Evolutionary conservation across 2,329 filamentous ascomycete species (phyloP), one percentile per base, ranked within the genome.

Genomic region (Fusarium nanum): DNA sequence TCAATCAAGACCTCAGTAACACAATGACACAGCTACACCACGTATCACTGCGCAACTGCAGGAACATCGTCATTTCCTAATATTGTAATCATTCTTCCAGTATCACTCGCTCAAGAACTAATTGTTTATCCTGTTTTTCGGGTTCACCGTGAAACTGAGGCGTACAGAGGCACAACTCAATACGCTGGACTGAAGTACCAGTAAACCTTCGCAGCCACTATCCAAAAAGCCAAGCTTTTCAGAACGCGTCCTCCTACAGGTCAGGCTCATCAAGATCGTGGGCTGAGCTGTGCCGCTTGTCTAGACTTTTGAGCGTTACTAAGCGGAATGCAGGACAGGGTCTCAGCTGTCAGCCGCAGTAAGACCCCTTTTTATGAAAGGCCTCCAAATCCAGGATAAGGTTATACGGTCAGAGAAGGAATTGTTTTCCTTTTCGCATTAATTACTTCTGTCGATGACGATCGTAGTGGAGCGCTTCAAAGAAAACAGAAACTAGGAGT

Each of bases 251-350:
- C 28, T 32, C 48, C 16, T 32, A 47, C 42, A 40, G 48, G 32
- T 6, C 42, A 40, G 48, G 32, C 12, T 52, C 20, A 44, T 16
- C 20, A 44, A 34, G 20, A 45, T 40, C 46, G 30, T 46, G 25
- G 61, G 52, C 61, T 64, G 59, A 67, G 45, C 62, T 70, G 67
- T 62, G 67, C 67, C 67, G 28, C 62, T 67, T 63, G 52, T 49
- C 61, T 53, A 41, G 67, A 62, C 67, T 27, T 42, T 40, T 53
- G 14, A 7, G 6, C 49, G 37, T 53, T 37, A 53, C 52, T 34
- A 37, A 67, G 67, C 67, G 30, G 40, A 48, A 64, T 41, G 49
- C 49, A 53, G 45, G 23, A 56, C 37, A 57, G 32, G 53, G 34
- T 57, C 30, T 44, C 54, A 67, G 54, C 62, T 60, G 47, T 60